Evolutionary conservation across 805 yeast species (phyloP).

Genomic region (Sugiyamaella smithiae): DNA sequence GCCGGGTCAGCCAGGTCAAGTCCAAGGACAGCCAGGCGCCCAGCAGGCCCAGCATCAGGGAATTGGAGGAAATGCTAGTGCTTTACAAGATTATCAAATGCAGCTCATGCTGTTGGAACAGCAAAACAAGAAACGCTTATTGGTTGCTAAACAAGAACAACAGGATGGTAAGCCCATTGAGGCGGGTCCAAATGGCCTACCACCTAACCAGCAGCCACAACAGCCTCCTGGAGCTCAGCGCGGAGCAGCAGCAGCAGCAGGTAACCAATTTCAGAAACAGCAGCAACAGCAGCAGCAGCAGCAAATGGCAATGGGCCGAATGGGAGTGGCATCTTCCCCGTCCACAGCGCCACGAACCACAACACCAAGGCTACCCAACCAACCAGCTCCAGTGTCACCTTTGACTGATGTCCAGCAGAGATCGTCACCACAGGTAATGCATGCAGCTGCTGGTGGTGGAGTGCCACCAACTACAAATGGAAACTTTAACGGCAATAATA

Average conservation of each 20-base stretch:
- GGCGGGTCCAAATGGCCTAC: constrained; percentile 16
- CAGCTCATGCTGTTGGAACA: constrained; percentile 71
- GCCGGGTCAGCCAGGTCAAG: constrained; percentile 7
- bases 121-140: constrained; percentile 66
- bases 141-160: constrained; percentile 39
- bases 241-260: not conserved
- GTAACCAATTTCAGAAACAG: constrained; percentile 6
- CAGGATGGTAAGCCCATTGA: constrained; percentile 25
- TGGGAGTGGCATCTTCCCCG: constrained; percentile 11
- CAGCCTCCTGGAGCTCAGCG: constrained; percentile 22
- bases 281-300: constrained; percentile 11
- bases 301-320: constrained; percentile 9
- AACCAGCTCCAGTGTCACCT: constrained; percentile 29
- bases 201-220: constrained; percentile 23
- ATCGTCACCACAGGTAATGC: constrained; percentile 9
- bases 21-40: constrained; percentile 25
- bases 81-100: constrained; percentile 78
- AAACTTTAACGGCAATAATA: constrained; percentile 24
- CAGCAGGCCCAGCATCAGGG: constrained; percentile 30
- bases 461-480: constrained; percentile 24
- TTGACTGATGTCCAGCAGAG: constrained; percentile 16
- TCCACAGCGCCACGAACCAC: constrained; percentile 21
- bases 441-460: constrained; percentile 5
- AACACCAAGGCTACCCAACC: constrained; percentile 32
- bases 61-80: constrained; percentile 44